These are phyloP conservation scores for Lepidium africanum DNA, from an alignment of 345 rosid species.

Conservation along the genomic window DNA sequence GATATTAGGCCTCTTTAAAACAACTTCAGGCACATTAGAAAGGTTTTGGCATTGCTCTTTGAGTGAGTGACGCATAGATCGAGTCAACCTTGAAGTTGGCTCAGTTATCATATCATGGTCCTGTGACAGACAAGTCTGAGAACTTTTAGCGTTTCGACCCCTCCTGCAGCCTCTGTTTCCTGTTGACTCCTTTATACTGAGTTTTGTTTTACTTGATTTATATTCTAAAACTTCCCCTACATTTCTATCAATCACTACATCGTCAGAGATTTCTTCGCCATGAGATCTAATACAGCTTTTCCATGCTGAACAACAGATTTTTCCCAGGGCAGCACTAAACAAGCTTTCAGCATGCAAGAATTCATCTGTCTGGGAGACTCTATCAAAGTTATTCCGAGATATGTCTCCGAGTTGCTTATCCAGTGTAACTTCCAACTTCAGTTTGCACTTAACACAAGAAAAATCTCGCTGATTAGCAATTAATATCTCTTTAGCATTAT, in stretches of 20 bases:
- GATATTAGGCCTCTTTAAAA: constrained; percentile 20
- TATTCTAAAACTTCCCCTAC: background rate
- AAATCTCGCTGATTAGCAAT: constrained; percentile 19
- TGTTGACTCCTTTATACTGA: constrained; percentile 21
- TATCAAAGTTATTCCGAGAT: constrained; percentile 30
- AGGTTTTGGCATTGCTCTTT: constrained; percentile 34
- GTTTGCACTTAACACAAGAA: constrained; percentile 61
- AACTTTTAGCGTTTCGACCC: constrained; percentile 36
- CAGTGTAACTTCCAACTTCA: constrained; percentile 53
- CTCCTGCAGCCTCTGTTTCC: constrained; percentile 35
- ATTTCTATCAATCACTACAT: background rate
- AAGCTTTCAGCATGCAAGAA: constrained; percentile 51
- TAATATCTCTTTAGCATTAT: constrained; percentile 49
- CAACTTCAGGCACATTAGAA: constrained; percentile 26
- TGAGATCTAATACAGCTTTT: constrained; percentile 39
- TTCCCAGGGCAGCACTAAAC: constrained; percentile 55
- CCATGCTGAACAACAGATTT: constrained; percentile 52
- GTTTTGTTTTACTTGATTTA: constrained; percentile 19
- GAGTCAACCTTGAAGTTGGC: constrained; percentile 51
- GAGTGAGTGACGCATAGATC: constrained; percentile 57
- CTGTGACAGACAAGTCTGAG: constrained; percentile 29
- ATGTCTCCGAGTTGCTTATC: constrained; percentile 73
- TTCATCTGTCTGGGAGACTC: constrained; percentile 31
- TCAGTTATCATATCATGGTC: constrained; percentile 37
- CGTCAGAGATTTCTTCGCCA: constrained; percentile 24